Percentiles rank a stretch among this genome's conserved stretches.
These are phyloP conservation scores for Venturiaceae sp. DNA, from an alignment of 2,329 filamentous ascomycete genomes.

Conservation along the genomic window DNA sequence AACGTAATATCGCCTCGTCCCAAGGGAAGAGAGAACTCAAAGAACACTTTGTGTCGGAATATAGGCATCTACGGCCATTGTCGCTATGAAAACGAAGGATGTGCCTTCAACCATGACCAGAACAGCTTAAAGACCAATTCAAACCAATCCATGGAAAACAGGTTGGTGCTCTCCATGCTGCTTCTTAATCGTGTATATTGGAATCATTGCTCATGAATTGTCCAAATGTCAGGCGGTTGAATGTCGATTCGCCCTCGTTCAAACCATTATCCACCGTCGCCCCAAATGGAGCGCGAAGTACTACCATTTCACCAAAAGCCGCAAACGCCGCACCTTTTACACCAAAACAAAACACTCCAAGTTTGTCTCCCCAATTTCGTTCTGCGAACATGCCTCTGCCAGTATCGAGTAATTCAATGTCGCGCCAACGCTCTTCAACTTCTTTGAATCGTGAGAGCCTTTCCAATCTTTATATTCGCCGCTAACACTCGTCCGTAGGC, in stretches of 20 bases:
- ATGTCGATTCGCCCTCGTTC: conserved; percentile 94
- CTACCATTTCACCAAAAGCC: conserved; percentile 77
- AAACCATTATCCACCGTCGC: conserved; percentile 53
- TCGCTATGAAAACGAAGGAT: conserved; percentile 79
- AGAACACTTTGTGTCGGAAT: conserved; percentile 86
- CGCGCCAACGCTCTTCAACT: neutral
- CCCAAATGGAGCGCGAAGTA: conserved; percentile 52
- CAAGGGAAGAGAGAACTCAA: conserved; percentile 48
- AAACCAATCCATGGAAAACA: conserved; percentile 34
- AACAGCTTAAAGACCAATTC: conserved; percentile 42
- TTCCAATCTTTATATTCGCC: conserved; percentile 6
- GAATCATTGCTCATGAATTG: neutral
- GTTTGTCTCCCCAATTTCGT: conserved; percentile 20
- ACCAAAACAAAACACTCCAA: conserved; percentile 45
- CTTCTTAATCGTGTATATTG: conserved; percentile 3
- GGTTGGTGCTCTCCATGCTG: conserved; percentile 29
- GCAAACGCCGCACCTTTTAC: conserved; percentile 84
- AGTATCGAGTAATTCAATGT: neutral
- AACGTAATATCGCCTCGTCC: conserved; percentile 30
- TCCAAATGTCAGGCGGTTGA: conserved; percentile 54
- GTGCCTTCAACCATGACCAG: conserved; percentile 80
- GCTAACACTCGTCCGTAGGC: neutral
- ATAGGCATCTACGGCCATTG: conserved; percentile 90
- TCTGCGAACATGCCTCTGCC: neutral
- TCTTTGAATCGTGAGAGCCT: neutral